Percentiles rank a stretch among this genome's conserved stretches.
phyloP scores from a whole-genome alignment of 2,329 filamentous ascomycete genomes.

The Bipolaris sorokiniana region DNA sequence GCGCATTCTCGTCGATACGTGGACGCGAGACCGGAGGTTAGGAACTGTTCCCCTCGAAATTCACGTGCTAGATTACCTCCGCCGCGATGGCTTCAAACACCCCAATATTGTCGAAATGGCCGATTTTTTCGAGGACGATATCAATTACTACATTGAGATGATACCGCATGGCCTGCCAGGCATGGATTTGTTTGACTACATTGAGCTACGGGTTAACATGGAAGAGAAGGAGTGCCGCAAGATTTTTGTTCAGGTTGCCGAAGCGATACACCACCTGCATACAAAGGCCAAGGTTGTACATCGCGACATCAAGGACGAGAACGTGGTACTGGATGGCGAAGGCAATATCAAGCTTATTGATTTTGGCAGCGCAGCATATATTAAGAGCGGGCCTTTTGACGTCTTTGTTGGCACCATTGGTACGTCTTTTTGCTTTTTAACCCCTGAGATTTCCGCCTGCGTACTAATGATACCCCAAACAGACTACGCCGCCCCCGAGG shows the following conservation, averaged over 20 bases:
- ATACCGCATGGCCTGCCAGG: conserved; percentile 90
- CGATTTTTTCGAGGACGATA: conserved; percentile 75
- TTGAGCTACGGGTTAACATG: conserved; percentile 95
- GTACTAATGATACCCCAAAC: conserved; percentile 12
- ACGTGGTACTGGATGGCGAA: conserved; percentile 93
- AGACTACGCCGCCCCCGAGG: conserved; percentile 99
- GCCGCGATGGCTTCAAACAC: conserved; percentile 70
- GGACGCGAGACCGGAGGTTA: conserved; percentile 90
- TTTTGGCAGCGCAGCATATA: conserved; percentile 97
- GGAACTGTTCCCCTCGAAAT: conserved; percentile 97
- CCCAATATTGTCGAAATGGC: conserved; percentile 73
- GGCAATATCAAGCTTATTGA: conserved; percentile 97
- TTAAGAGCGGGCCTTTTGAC: conserved; percentile 97
- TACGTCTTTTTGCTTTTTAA: conserved; percentile 54
- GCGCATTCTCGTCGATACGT: conserved; percentile 95
- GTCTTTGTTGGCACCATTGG: conserved; percentile 99
- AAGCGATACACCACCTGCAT: conserved; percentile 89
- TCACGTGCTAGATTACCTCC: conserved; percentile 92
- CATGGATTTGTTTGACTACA: conserved; percentile 99
- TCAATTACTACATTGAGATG: conserved; percentile 99
- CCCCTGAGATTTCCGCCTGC: neutral
- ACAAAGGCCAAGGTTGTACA: conserved; percentile 91
- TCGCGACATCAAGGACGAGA: conserved; percentile 98
- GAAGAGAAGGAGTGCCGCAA: conserved; percentile 90
- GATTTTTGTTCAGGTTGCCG: conserved; percentile 92